These are phyloP conservation scores for Vicia villosa DNA, from an alignment of 306 rosid species.

Conservation along the genomic window DNA sequence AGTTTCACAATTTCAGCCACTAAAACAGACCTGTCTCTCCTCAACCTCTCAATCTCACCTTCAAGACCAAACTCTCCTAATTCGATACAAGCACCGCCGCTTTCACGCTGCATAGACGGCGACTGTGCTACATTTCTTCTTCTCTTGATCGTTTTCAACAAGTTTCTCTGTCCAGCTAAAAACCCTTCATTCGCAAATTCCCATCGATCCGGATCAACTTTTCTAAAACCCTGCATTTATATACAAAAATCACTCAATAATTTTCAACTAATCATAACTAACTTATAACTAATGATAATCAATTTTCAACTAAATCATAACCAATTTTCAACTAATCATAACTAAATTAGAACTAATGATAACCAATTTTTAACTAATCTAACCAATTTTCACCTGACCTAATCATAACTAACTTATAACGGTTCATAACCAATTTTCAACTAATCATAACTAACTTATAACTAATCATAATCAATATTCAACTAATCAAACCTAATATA, in stretches of 20 bases:
- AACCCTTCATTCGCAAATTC: slow-evolving; percentile 96
- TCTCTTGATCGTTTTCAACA: slow-evolving; percentile 81
- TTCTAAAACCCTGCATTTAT: slow-evolving; percentile 74
- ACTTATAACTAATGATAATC: too few relatives aligned
- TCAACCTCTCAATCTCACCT: slow-evolving; percentile 66
- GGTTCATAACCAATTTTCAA: too few relatives aligned
- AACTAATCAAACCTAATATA: too few relatives aligned
- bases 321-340: too few relatives aligned
- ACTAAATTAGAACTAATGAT: too few relatives aligned
- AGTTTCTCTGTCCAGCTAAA: slow-evolving; percentile 75
- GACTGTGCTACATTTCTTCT: slow-evolving; percentile 72
- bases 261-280: too few relatives aligned
- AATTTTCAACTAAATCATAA: too few relatives aligned
- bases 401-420: too few relatives aligned
- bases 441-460: too few relatives aligned
- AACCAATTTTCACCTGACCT: too few relatives aligned
- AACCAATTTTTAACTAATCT: too few relatives aligned
- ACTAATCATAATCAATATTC: too few relatives aligned
- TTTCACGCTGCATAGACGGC: slow-evolving; percentile 42
- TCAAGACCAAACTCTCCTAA: slow-evolving; percentile 79
- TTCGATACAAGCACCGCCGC: slow-evolving; percentile 62
- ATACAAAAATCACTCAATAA: background rate
- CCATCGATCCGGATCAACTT: slow-evolving; percentile 95
- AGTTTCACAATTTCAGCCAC: slow-evolving; percentile 70
- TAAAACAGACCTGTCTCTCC: slow-evolving; percentile 61